Conservation (phyloP, 257 asterid genomes). For the Gentiana macrophylla region DNA sequence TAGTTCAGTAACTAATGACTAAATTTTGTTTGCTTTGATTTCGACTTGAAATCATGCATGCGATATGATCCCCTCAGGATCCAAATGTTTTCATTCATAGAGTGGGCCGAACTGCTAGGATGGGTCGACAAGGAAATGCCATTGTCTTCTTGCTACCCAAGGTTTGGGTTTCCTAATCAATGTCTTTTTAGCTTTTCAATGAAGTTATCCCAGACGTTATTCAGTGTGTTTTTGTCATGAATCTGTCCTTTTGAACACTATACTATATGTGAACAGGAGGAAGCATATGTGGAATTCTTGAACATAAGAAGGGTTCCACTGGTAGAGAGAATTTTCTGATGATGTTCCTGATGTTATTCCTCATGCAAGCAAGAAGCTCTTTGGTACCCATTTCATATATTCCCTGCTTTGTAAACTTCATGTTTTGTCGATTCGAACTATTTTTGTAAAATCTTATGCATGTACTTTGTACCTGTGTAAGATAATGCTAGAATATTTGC, state of each 20-base stretch:
- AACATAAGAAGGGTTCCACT: constrained; percentile 57
- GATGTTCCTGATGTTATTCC: constrained; percentile 60
- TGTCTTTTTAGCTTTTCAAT: no score
- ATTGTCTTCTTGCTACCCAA: no score
- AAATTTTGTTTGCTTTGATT: constrained; percentile 9
- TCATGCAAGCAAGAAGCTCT: constrained; percentile 31
- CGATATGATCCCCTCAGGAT: constrained; percentile 96
- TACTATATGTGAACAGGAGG: constrained; percentile 80
- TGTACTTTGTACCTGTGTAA: neutral
- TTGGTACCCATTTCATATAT: neutral
- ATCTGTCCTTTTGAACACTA: no score
- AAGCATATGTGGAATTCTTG: constrained; percentile 76
- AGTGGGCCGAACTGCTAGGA: no score
- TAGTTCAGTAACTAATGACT: no score
- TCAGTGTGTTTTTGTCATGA: no score
- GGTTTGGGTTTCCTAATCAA: no score
- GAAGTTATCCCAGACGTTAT: no score
- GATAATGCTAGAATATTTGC: neutral
- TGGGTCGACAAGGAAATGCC: no score
- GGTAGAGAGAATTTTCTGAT: no score
- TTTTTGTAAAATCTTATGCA: neutral
- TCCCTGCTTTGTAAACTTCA: neutral
- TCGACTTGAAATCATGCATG: constrained; percentile 13
- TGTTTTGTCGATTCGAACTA: neutral
- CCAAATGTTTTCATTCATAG: constrained; percentile 89